Evolutionary conservation across 495 filamentous ascomycete species (phyloP).

Genomic region (Daldinia bambusicola): DNA sequence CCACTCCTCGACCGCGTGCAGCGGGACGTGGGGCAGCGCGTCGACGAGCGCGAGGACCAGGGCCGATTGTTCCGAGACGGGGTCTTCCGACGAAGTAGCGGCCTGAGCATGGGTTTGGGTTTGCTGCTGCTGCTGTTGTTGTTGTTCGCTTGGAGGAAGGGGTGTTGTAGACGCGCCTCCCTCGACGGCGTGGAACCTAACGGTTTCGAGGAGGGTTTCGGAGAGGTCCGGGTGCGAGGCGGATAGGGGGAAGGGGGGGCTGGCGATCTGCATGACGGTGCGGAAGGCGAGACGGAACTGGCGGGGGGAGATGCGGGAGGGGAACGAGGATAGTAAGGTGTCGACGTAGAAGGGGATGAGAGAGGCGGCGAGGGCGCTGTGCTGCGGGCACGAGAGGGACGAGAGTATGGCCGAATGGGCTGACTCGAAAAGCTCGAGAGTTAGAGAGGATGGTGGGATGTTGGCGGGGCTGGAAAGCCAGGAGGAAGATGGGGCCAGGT

Average conservation of each 20-base stretch:
- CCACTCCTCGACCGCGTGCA: conserved; percentile 72
- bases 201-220: conserved; percentile 81
- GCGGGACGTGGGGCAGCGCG: conserved; percentile 76
- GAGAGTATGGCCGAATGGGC: conserved; percentile 89
- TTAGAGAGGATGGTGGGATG: conserved; percentile 53
- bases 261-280: conserved; percentile 85
- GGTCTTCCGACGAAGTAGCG: neutral
- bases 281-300: conserved; percentile 96
- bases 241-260: conserved; percentile 79
- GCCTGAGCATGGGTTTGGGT: neutral
- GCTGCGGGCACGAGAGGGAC: conserved; percentile 81
- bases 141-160: conserved; percentile 48
- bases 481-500: conserved; percentile 72
- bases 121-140: too few relatives aligned
- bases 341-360: conserved; percentile 89
- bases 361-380: conserved; percentile 72
- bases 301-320: conserved; percentile 79
- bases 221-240: conserved; percentile 77
- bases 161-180: conserved; percentile 59
- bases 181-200: conserved; percentile 71
- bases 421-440: conserved; percentile 84
- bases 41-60: conserved; percentile 85
- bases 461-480: conserved; percentile 64
- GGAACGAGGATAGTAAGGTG: conserved; percentile 85
- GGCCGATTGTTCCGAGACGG: conserved; percentile 82